Evolutionary conservation across 2,329 filamentous ascomycete genomes (phyloP).

Genomic region (Thyridium curvatum): DNA sequence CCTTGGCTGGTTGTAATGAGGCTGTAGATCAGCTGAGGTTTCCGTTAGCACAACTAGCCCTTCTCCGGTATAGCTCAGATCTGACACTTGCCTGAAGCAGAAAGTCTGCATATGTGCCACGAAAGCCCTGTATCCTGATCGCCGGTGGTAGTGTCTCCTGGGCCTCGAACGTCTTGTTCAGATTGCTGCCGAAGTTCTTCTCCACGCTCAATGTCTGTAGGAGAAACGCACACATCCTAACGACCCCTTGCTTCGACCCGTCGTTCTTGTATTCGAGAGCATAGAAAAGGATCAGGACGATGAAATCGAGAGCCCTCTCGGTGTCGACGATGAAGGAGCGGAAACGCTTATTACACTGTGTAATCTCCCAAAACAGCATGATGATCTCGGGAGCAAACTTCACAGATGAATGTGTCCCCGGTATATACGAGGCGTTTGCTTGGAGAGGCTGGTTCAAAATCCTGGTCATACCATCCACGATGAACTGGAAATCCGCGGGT

Average conservation of each 20-base stretch:
- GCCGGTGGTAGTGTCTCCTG: conserved; percentile 80
- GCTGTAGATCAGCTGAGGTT: conserved; percentile 71
- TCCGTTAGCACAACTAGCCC: conserved; percentile 13
- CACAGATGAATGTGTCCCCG: conserved; percentile 71
- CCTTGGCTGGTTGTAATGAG: conserved; percentile 89
- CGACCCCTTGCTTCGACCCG: conserved; percentile 80
- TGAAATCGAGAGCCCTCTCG: conserved; percentile 85
- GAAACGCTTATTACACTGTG: conserved; percentile 97
- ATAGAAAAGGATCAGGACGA: conserved; percentile 86
- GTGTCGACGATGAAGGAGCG: conserved; percentile 96
- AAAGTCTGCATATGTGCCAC: conserved; percentile 88
- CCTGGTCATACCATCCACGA: conserved; percentile 88
- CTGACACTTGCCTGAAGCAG: conserved; percentile 75
- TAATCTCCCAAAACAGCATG: conserved; percentile 94
- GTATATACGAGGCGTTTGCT: conserved; percentile 80
- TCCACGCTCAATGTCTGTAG: conserved; percentile 93
- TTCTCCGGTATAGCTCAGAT: not conserved
- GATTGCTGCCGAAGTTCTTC: conserved; percentile 77
- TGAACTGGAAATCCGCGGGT: conserved; percentile 95
- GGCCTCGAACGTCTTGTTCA: conserved; percentile 83
- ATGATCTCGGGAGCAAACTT: conserved; percentile 94
- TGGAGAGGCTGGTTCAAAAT: conserved; percentile 90
- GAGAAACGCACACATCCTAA: conserved; percentile 96
- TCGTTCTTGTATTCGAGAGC: conserved; percentile 85
- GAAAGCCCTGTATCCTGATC: conserved; percentile 78